phyloP scores from a whole-genome alignment of 208 protist genomes.

The Wallacemonas collosoma region DNA sequence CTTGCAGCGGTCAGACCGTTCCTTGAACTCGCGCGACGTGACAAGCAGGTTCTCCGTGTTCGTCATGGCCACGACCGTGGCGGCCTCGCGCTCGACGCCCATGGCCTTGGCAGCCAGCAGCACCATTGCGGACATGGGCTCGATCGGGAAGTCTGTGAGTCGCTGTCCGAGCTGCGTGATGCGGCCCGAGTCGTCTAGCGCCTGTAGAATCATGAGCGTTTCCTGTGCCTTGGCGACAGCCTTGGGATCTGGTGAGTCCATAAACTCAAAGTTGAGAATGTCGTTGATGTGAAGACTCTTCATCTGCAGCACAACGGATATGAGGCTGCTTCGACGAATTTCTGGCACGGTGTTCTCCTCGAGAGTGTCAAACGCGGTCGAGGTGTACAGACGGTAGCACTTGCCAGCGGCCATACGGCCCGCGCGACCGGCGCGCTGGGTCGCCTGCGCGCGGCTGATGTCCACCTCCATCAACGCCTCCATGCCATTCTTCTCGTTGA shows the following conservation, averaged over 20 bases:
- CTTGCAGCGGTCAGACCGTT: slow-evolving; percentile 74
- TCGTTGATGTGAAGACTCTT: slow-evolving; percentile 97
- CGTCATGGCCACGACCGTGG: slow-evolving; percentile 95
- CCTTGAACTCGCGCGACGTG: slow-evolving; percentile 71
- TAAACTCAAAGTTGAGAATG: slow-evolving; percentile 98
- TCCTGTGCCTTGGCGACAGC: slow-evolving; percentile 93
- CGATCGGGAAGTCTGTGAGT: slow-evolving; percentile 98
- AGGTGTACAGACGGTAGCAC: slow-evolving; percentile 98
- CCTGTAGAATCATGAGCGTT: slow-evolving; percentile 92
- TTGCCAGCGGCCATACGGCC: slow-evolving; percentile 97
- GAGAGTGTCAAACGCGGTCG: slow-evolving; percentile 94
- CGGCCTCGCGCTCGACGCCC: slow-evolving; percentile 93
- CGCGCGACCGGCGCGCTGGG: slow-evolving; percentile 97
- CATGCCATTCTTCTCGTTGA: slow-evolving; percentile 97
- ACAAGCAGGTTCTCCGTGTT: slow-evolving; percentile 87
- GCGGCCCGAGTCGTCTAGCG: slow-evolving; percentile 86
- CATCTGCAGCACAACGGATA: slow-evolving; percentile 97
- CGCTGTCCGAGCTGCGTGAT: slow-evolving; percentile 92
- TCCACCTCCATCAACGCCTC: slow-evolving; percentile 95
- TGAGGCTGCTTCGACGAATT: slow-evolving; percentile 98
- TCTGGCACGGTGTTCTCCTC: slow-evolving; percentile 97
- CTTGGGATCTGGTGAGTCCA: slow-evolving; percentile 95
- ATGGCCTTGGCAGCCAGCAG: slow-evolving; percentile 95
- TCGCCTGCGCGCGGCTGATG: slow-evolving; percentile 93
- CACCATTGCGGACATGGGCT: slow-evolving; percentile 97